A percentile compares a stretch with the other conserved stretches of the same genome.
phyloP scores from a whole-genome alignment of 2,329 filamentous ascomycete genomes.

The Ophiostoma tasmaniense region DNA sequence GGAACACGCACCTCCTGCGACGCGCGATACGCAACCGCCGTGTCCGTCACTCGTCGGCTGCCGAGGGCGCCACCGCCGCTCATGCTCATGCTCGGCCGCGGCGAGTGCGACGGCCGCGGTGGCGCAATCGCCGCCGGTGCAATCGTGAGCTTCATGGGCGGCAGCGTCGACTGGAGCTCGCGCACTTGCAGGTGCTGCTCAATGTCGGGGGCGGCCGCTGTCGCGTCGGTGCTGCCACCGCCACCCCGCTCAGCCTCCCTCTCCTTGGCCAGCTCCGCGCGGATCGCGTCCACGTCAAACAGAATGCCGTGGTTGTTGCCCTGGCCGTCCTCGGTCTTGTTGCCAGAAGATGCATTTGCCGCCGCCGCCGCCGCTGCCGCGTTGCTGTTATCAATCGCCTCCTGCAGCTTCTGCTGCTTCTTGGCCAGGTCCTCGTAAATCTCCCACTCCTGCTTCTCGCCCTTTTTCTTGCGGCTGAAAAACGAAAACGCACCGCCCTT shows the following conservation, averaged over 20 bases:
- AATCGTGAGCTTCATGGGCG: constrained; percentile 75
- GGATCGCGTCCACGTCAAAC: constrained; percentile 93
- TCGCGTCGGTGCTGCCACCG: not conserved
- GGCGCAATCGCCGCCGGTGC: constrained; percentile 18
- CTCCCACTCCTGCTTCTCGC: constrained; percentile 84
- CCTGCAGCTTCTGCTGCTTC: constrained; percentile 10
- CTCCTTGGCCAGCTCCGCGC: constrained; percentile 71
- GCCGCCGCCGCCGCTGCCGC: constrained; percentile 8
- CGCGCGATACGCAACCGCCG: constrained; percentile 14
- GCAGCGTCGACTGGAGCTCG: constrained; percentile 79
- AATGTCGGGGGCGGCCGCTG: constrained; percentile 21
- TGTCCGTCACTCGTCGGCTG: constrained; percentile 10
- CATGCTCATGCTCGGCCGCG: constrained; percentile 23
- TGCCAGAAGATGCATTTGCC: constrained; percentile 13
- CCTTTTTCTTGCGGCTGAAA: constrained; percentile 74
- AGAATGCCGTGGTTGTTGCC: constrained; percentile 58
- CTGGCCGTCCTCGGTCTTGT: constrained; percentile 39
- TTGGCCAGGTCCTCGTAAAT: constrained; percentile 63
- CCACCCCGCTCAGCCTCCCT: constrained; percentile 29
- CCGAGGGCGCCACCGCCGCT: not conserved
- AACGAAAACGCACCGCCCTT: constrained; percentile 55
- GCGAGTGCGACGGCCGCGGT: constrained; percentile 27
- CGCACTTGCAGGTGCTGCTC: constrained; percentile 51
- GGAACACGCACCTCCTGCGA: constrained; percentile 10
- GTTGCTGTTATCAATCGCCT: not conserved